Evolutionary conservation across 202 grass and related monocot genomes (phyloP).

Genomic region (Schoenoplectus triqueter): DNA sequence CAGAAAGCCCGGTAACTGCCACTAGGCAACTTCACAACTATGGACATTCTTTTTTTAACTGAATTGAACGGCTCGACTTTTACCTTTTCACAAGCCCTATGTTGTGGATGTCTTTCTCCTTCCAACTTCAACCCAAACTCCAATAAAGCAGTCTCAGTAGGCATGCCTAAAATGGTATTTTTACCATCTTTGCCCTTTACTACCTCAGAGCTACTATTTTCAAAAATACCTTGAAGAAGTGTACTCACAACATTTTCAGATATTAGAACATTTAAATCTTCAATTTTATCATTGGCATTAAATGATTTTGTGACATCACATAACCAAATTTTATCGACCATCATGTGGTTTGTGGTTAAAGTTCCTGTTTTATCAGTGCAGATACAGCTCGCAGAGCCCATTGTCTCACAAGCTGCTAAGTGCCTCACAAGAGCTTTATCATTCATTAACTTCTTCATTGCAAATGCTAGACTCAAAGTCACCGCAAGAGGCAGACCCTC

Average conservation of each 20-base stretch:
- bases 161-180: constrained; percentile 69
- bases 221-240: constrained; percentile 78
- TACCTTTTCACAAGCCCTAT: constrained; percentile 63
- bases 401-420: constrained; percentile 89
- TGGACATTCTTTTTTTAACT: constrained; percentile 79
- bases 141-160: constrained; percentile 81
- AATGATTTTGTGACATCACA: constrained; percentile 60
- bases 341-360: constrained; percentile 91
- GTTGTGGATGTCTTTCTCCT: constrained; percentile 48
- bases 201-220: constrained; percentile 76
- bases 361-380: constrained; percentile 97
- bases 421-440: constrained; percentile 93
- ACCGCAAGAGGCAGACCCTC: constrained; percentile 89
- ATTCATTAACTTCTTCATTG: constrained; percentile 97
- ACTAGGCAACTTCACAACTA: constrained; percentile 60
- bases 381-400: constrained; percentile 82
- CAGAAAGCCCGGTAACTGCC: constrained; percentile 53
- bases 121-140: constrained; percentile 76
- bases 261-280: constrained; percentile 52
- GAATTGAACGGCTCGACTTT: constrained; percentile 99
- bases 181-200: constrained; percentile 66
- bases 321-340: constrained; percentile 79
- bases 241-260: constrained; percentile 48
- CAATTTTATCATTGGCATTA: constrained; percentile 38
- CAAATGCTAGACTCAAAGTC: constrained; percentile 94